These are phyloP conservation scores for Dendrobium nobile DNA, from an alignment of 106 monocot genomes.

Conservation along the genomic window DNA sequence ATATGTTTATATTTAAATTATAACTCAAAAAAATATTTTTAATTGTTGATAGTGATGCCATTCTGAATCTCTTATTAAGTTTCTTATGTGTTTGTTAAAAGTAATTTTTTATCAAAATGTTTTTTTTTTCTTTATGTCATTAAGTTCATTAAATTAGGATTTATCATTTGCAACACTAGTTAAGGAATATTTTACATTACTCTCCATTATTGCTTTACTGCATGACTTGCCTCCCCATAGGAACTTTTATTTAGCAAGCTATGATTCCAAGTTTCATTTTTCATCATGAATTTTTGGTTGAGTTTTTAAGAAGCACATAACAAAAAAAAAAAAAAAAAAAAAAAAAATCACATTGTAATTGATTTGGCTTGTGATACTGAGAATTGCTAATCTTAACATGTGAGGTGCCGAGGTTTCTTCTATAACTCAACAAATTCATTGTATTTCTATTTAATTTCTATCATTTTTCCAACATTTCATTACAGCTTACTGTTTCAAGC, in stretches of 20 bases:
- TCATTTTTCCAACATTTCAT: no score
- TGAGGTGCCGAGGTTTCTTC: constrained; percentile 2
- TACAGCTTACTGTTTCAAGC: no score
- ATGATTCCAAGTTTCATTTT: background rate
- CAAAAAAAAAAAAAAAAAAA: no score
- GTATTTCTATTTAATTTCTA: background rate
- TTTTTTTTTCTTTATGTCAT: no score
- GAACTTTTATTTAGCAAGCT: background rate
- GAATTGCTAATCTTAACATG: background rate
- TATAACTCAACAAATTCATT: background rate
- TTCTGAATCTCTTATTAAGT: no score
- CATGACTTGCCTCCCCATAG: background rate
- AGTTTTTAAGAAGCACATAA: background rate
- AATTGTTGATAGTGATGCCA: no score
- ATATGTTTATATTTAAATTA: no score
- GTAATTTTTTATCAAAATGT: no score
- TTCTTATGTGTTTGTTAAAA: no score
- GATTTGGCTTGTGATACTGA: background rate
- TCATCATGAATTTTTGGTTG: background rate
- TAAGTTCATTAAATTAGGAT: no score
- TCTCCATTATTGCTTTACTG: background rate
- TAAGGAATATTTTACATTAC: background rate
- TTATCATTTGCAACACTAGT: background rate
- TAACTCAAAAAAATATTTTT: no score
- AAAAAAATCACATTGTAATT: background rate